Base-by-base conservation (phyloP, 2,329 filamentous ascomycete genomes). In the Fusarium longipes region DNA sequence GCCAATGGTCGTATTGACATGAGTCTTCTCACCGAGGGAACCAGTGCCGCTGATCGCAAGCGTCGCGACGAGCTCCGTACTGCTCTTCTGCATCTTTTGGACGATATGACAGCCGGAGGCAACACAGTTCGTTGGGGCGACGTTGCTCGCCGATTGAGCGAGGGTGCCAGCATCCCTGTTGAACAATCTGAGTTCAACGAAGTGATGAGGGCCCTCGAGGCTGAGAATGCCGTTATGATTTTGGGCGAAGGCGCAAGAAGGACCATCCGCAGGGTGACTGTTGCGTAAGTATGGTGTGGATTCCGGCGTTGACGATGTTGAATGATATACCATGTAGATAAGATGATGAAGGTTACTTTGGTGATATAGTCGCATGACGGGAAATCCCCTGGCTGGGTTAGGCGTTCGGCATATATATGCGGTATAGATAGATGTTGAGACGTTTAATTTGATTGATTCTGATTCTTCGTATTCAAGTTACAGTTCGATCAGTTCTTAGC, bases 1-100 rank as follows among this genome's bases (percentile, higher is more conserved):
- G 83, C 93, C 0, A 86, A 97, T 72, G 96, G 96, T 55, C 85
- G 97, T 57, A 98, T 99, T 74, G 96, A 99, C 77, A 98, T 99
- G 96, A 91, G 92, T 56, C 83, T 99, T 47, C 83, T 99, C 65
- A 97, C 94, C 0, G 96, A 98, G 76, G 96, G 96, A n/a, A 96
- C 93, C 3, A 93, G 91, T 71, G 89, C 93, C 1, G 89, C 89
- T n/a, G 96, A 98, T 77, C 85, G 96, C 49, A 89, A 92, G 76
- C 84, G 93, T 67, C 91, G 90, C 76, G 89, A 91, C 36, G 94
- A 97, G 77, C 82, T 99, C 74, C 97, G 96, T 84, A 87, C 86
- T 57, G 93, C 91, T 0, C 84, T 97, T 1, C 77, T 97, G 32
- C 82, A 81, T 32, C 82, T 93, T 20, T 79, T 99, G 14, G 95